Percentiles rank a stretch among this genome's conserved stretches.
Conservation (phyloP, 176 grass and related monocot genomes). For the Cocos nucifera region DNA sequence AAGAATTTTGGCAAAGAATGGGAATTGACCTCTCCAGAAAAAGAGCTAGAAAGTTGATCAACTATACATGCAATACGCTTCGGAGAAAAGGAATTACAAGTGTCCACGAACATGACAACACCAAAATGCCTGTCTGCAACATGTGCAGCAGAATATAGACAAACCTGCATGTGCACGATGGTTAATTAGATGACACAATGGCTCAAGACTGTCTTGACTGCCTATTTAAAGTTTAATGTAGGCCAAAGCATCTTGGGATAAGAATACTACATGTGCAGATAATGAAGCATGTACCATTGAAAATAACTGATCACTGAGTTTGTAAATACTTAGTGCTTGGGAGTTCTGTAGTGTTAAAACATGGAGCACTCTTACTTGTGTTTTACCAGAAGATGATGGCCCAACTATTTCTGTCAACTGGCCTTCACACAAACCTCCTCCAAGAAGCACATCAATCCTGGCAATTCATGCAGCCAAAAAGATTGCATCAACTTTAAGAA, state of each 20-base stretch:
- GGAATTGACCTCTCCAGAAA: slow-evolving; percentile 32
- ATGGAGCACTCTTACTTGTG: slow-evolving; percentile 34
- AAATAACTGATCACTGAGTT: no score
- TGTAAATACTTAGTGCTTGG: no score
- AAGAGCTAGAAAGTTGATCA: slow-evolving; percentile 24
- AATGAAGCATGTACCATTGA: no score
- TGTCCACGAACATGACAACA: slow-evolving; percentile 68
- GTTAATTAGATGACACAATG: no score
- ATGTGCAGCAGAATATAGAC: slow-evolving; percentile 55
- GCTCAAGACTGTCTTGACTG: no score
- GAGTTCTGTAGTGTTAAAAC: not conserved
- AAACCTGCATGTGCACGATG: slow-evolving; percentile 38
- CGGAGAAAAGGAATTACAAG: slow-evolving; percentile 80
- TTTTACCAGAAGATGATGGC: slow-evolving; percentile 84
- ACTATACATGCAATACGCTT: slow-evolving; percentile 38
- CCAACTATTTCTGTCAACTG: slow-evolving; percentile 73
- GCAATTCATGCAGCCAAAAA: slow-evolving; percentile 9
- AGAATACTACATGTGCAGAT: no score
- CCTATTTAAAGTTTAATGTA: not conserved
- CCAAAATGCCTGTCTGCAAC: slow-evolving; percentile 43
- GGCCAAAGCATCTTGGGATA: not conserved
- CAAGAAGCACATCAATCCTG: slow-evolving; percentile 76
- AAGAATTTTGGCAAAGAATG: not conserved
- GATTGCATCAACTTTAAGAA: not conserved
- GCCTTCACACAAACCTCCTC: slow-evolving; percentile 59